Base-by-base conservation (phyloP, 2,329 filamentous ascomycete species). In the Emydomyces testavorans region DNA sequence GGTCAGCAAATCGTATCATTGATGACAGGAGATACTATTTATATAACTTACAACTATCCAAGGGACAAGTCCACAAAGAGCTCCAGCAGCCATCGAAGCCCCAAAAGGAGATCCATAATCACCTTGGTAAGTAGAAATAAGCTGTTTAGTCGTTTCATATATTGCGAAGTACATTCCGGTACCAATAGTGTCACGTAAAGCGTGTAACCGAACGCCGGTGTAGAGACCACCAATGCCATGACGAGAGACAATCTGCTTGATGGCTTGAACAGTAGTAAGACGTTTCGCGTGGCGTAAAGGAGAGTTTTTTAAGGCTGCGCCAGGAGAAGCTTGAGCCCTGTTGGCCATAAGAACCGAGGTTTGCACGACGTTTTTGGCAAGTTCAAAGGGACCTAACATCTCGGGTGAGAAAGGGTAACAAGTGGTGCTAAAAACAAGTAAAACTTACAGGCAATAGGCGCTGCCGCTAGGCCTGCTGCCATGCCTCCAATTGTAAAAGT, bases 281-380 rank as follows among this genome's bases (percentile, higher is more conserved):
- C 68, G 64, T 13, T 65, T 67, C 41, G 64, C 60, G 49, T 53
- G 55, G 18, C 65, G 65, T 39, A 69, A 52, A 3, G 59, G 59
- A 18, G 57, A 58, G 47, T 68, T 60, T 16, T 56, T 55, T 62
- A 39, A 21, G 5, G 45, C 29, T n/a, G 42, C 44, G 44, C 61
- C 61, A 0, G 63, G 58, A 6, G 62, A 60, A 5, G 65, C 66
- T 52, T 62, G 61, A 29, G 64, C 59, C 26, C 66, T 60, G 32
- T 68, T 64, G 6, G 67, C 64, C 51, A 72, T 66, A 39, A 72
- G 56, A 28, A 72, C 69, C 1, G 69, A 71, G 6, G 69, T 70
- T 54, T 72, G 69, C 13, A 71, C 67, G 4, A 71, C 69, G 49
- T 72, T 72, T 55, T 72, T 72, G 42, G 69, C 65, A 28, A 71